Evolutionary conservation across 169 alveolate species (phyloP).

Genomic region (Plasmodium gallinaceum): DNA sequence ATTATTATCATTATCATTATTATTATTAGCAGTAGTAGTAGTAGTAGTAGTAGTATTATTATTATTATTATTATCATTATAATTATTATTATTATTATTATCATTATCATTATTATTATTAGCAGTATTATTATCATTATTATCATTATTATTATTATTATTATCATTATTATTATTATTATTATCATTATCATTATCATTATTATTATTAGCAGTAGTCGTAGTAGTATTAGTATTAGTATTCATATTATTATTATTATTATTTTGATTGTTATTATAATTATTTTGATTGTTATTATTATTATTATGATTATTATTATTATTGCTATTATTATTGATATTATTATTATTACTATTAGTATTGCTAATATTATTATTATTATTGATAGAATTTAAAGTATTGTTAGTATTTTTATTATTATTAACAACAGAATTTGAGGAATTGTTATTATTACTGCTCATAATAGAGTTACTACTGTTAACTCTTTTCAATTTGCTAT

Average conservation of each 20-base stretch:
- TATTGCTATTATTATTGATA: slow-evolving; percentile 1
- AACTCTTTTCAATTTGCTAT: slow-evolving; percentile 13
- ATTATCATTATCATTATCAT: neutral
- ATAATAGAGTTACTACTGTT: slow-evolving; percentile 29
- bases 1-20: neutral
- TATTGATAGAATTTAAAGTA: neutral
- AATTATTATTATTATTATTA: neutral
- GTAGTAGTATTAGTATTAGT: neutral
- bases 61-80: neutral
- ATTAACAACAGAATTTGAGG: neutral
- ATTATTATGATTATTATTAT: neutral
- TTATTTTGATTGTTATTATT: neutral
- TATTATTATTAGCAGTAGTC: neutral
- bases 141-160: neutral
- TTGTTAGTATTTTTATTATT: neutral
- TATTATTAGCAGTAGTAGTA: too few species aligned
- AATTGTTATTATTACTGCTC: neutral
- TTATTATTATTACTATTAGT: neutral
- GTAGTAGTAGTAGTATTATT: neutral
- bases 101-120: neutral
- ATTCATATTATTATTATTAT: neutral
- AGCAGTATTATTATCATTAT: neutral
- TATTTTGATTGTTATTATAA: neutral
- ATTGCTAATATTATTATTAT: neutral
- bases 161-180: neutral